Percentiles rank a stretch among this genome's conserved stretches.
These are phyloP conservation scores for Pythium sp. DNA, from an alignment of 352 stramenopile genomes.

Conservation along the genomic window DNA sequence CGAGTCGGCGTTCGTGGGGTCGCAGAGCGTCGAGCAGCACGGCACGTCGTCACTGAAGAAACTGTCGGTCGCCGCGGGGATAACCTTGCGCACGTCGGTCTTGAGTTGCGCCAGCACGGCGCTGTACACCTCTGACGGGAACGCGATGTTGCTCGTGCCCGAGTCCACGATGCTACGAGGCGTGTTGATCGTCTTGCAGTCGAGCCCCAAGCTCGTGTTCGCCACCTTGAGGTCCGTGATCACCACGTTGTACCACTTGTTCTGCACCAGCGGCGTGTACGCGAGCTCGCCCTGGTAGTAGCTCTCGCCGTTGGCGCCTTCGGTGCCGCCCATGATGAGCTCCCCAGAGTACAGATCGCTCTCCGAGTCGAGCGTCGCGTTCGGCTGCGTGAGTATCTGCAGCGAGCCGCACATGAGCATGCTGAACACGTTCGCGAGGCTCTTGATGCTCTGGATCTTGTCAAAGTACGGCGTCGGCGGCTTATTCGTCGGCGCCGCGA, in stretches of 20 bases:
- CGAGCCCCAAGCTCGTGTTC: conserved; percentile 38
- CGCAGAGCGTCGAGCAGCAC: conserved; percentile 68
- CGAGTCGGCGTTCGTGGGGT: conserved; percentile 59
- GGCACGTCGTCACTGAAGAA: conserved; percentile 72
- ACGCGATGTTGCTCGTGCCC: conserved; percentile 77
- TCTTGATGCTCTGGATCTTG: conserved; percentile 28
- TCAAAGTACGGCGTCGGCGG: conserved; percentile 67
- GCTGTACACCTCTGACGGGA: conserved; percentile 65
- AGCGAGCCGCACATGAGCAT: conserved; percentile 76
- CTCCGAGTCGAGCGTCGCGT: conserved; percentile 30
- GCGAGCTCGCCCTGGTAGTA: conserved; percentile 63
- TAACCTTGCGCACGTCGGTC: conserved; percentile 43
- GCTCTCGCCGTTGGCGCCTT: conserved; percentile 38
- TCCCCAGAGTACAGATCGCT: conserved; percentile 54
- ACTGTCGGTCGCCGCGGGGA: conserved; percentile 34
- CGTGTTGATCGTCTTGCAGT: conserved; percentile 70
- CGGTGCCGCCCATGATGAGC: conserved; percentile 55
- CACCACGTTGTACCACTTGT: conserved; percentile 79
- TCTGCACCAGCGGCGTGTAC: conserved; percentile 74
- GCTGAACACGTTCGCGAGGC: conserved; percentile 59
- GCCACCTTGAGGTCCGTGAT: conserved; percentile 63
- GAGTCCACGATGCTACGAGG: conserved; percentile 75
- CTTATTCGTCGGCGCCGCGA: conserved; percentile 50
- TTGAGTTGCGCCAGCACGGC: conserved; percentile 56
- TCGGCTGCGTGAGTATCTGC: conserved; percentile 49